phyloP scores from a whole-genome alignment of 1,139 yeast genomes.

The Saccharomyces hybrid region DNA sequence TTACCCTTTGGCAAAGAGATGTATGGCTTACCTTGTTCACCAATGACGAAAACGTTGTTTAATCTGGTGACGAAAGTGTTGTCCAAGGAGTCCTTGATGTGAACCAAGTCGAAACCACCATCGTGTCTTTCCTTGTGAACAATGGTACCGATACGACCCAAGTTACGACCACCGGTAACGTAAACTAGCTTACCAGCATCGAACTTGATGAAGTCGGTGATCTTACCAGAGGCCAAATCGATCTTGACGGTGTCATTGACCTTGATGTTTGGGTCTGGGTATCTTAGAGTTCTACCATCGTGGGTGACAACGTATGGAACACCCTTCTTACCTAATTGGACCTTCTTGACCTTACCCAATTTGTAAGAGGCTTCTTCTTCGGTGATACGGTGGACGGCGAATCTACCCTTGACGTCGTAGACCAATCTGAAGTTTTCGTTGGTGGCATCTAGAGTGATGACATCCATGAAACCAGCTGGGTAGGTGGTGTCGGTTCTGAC shows the following conservation, averaged over 20 bases:
- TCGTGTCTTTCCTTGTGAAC: constrained; percentile 98
- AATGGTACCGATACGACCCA: constrained; percentile 99
- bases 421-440: constrained; percentile 98
- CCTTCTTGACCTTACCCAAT: constrained; percentile 95
- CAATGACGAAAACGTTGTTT: constrained; percentile 91
- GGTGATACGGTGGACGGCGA: constrained; percentile 98
- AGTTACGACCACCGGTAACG: constrained; percentile 99
- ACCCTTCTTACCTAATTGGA: constrained; percentile 96
- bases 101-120: constrained; percentile 99
- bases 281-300: constrained; percentile 99
- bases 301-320: constrained; percentile 97
- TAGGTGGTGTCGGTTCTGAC: constrained; percentile 96
- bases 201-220: constrained; percentile 83
- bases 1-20: constrained; percentile 99
- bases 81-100: constrained; percentile 94
- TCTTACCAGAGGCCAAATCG: constrained; percentile 93
- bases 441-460: constrained; percentile 92
- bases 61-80: constrained; percentile 98
- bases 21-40: constrained; percentile 97
- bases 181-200: constrained; percentile 93
- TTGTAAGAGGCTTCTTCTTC: constrained; percentile 97
- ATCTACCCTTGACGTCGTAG: constrained; percentile 97
- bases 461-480: constrained; percentile 99
- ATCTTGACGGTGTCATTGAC: constrained; percentile 96
- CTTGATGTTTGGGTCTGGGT: constrained; percentile 96